Evolutionary conservation across 192 early-diverging fungal species (phyloP).

Genomic region (Chytriomyces confervae): DNA sequence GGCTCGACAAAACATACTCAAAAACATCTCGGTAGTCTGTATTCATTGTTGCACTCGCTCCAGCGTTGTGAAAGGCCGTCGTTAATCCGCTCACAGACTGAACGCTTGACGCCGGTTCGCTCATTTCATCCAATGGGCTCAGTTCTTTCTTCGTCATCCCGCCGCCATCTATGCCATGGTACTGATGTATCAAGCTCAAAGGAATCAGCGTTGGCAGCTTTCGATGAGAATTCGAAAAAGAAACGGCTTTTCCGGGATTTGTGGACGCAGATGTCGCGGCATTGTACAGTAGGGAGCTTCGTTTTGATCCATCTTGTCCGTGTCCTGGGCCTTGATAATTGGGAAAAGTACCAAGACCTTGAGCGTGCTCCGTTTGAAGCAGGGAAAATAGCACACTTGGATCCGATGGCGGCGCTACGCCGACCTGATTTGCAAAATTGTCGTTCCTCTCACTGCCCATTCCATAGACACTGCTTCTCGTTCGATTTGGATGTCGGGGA

Average conservation of each 20-base stretch:
- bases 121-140: neutral
- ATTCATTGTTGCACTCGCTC: neutral
- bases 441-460: no score
- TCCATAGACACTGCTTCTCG: no score
- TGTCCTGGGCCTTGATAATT: no score
- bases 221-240: neutral
- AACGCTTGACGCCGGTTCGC: neutral
- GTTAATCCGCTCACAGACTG: neutral
- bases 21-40: neutral
- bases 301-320: no score
- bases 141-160: neutral
- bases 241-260: neutral
- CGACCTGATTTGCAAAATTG: no score
- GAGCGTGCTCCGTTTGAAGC: no score
- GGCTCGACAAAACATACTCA: conserved; percentile 1
- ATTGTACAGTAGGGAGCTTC: neutral
- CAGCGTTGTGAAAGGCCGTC: neutral
- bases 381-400: no score
- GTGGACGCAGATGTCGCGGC: neutral
- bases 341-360: no score
- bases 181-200: neutral
- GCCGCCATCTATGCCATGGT: neutral
- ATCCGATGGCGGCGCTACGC: no score
- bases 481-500: no score
- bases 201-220: neutral